Base-by-base conservation (phyloP, 495 filamentous ascomycete genomes). In the Podospora pseudocomata region DNA sequence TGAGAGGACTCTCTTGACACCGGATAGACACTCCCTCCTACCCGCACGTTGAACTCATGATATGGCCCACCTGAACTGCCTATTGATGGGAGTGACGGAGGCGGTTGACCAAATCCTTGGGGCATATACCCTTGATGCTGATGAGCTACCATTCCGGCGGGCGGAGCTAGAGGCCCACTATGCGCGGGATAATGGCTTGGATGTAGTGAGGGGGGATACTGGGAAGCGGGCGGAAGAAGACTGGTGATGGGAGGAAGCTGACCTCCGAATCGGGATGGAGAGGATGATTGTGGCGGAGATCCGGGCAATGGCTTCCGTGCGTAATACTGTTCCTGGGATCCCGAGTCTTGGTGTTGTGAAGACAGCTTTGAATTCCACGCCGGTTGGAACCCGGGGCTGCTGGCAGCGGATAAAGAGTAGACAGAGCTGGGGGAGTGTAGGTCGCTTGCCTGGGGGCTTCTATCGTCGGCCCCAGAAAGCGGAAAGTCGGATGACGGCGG, bases 231-330 rank as follows among this genome's bases (percentile, higher is more conserved):
- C 1, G 71, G 68, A 32, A 73, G 59, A 3, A 73, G 60, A 58
- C 71, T 73, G 34, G 71, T 18, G 63, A 73, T 73, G 58, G 68
- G 60, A n/a, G 71, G 71, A 28, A 73, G 71, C 26, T 68, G 67
- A 13, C 60, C 64, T 30, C 61, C 57, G 60, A 64, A 70, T 18
- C 65, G 67, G 4, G 68, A 49, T 13, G 39, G 62, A 7, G 67
- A 63, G 4, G 58, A 54, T 3, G 63, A 65, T n/a, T 65, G 67
- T 23, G 18, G 49, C n/a, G 65, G 4, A 20, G 68, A 62, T 39
- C 27, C 59, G 54, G 68, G 70, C 18, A 68, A 23, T 19, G 64
- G 67, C 20, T 69, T 66, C 7, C 61, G 65, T 16, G 32, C 20
- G 16, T 28, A 30, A 26, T 58, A 60, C 18, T 55, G 68, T 26